Percentiles rank a stretch among this genome's conserved stretches.
phyloP scores from a whole-genome alignment of 2,329 filamentous ascomycete species.

The Alternaria conjuncta region DNA sequence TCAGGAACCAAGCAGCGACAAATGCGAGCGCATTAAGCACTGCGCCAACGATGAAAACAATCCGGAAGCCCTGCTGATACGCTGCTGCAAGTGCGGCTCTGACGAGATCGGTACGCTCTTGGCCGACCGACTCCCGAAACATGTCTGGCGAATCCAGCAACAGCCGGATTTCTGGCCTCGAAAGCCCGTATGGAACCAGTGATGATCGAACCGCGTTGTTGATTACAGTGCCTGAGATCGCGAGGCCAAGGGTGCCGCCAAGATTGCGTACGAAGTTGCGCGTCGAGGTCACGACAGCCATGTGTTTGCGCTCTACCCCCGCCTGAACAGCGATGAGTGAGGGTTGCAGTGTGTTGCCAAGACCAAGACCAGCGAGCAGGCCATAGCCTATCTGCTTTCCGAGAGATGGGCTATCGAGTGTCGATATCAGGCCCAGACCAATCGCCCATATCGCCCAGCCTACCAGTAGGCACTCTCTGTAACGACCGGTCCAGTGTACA shows the following conservation, averaged over 20 bases:
- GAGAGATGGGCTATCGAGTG: constrained; percentile 17
- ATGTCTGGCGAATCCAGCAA: constrained; percentile 21
- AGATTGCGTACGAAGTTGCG: constrained; percentile 68
- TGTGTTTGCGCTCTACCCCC: constrained; percentile 57
- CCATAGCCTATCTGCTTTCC: constrained; percentile 27
- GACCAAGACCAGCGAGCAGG: constrained; percentile 32
- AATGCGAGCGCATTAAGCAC: constrained; percentile 23
- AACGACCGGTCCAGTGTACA: constrained; percentile 26
- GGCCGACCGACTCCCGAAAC: constrained; percentile 10
- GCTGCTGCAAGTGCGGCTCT: constrained; percentile 13
- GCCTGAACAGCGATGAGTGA: constrained; percentile 65
- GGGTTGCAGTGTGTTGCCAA: constrained; percentile 62
- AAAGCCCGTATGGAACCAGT: constrained; percentile 14
- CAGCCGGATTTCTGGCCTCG: constrained; percentile 15
- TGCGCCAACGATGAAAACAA: constrained; percentile 26
- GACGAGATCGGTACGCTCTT: constrained; percentile 11
- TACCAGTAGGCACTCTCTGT: constrained; percentile 25
- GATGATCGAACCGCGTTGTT: constrained; percentile 24
- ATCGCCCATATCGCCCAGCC: constrained; percentile 30
- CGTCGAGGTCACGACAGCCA: constrained; percentile 67
- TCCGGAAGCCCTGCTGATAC: constrained; percentile 23
- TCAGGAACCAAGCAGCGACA: constrained; percentile 23
- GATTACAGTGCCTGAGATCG: constrained; percentile 51
- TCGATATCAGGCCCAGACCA: constrained; percentile 25
- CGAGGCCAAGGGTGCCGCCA: constrained; percentile 65